phyloP scores from a whole-genome alignment of 495 filamentous ascomycete genomes.

The Platismatia glauca region DNA sequence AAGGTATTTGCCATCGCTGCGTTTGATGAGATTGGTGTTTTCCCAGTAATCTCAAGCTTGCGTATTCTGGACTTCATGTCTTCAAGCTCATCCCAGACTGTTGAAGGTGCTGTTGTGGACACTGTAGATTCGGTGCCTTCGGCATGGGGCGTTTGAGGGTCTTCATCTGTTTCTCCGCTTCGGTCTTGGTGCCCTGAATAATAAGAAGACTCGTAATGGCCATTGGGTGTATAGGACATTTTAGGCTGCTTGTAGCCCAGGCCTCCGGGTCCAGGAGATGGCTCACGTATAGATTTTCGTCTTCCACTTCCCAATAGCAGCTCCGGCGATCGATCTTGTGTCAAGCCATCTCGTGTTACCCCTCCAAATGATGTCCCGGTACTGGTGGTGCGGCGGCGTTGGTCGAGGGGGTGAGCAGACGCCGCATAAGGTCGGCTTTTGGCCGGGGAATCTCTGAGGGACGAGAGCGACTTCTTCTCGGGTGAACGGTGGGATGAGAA shows the following conservation, averaged over 20 bases:
- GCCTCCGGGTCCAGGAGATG: constrained; percentile 18
- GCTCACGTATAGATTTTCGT: constrained; percentile 40
- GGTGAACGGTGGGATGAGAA: constrained; percentile 5
- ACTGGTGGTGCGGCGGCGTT: constrained; percentile 34
- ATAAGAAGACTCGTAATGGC: constrained; percentile 49
- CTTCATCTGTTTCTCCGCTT: constrained; percentile 23
- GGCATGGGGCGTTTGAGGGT: constrained; percentile 35
- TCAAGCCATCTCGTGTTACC: constrained; percentile 34
- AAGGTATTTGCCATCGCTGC: constrained; percentile 61
- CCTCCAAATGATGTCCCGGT: constrained; percentile 39
- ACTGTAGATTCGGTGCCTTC: constrained; percentile 72
- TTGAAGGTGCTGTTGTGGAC: constrained; percentile 81
- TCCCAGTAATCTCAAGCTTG: constrained; percentile 84
- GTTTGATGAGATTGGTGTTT: constrained; percentile 68
- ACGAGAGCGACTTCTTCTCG: constrained; percentile 12
- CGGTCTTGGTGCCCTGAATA: constrained; percentile 37
- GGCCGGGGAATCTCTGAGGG: constrained; percentile 21
- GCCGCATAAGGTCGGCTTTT: constrained; percentile 35
- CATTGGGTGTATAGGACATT: constrained; percentile 45
- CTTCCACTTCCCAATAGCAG: constrained; percentile 35
- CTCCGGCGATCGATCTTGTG: constrained; percentile 40
- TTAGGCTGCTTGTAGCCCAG: constrained; percentile 46
- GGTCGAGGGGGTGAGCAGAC: constrained; percentile 45
- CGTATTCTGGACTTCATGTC: constrained; percentile 91
- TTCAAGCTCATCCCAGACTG: constrained; percentile 96